Evolutionary conservation across 1,284 basidiomycete genomes (phyloP).

Genomic region (Pseudomicrostroma phylloplanum): DNA sequence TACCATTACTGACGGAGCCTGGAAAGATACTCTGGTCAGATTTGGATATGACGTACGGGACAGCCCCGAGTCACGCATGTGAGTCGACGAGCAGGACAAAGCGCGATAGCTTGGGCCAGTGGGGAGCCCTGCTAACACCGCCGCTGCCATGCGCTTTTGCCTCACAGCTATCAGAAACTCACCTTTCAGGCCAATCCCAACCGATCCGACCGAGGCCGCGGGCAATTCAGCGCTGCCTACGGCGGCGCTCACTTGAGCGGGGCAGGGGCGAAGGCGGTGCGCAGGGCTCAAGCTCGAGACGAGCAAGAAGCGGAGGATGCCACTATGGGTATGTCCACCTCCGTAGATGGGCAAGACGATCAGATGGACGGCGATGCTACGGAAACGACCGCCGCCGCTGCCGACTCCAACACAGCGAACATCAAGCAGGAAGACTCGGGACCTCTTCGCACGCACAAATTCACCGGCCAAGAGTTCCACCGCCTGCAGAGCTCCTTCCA

Average conservation of each 20-base stretch:
- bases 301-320: constrained; percentile 9
- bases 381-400: background rate
- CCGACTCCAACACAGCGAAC: background rate
- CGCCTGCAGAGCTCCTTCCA: constrained; percentile 85
- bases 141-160: background rate
- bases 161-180: constrained; percentile 5
- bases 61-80: constrained; percentile 69
- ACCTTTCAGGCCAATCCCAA: background rate
- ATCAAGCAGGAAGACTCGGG: background rate
- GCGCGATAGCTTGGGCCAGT: background rate
- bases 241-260: constrained; percentile 4
- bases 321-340: background rate
- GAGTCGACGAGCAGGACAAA: constrained; percentile 20
- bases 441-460: constrained; percentile 60
- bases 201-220: background rate
- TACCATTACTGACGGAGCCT: constrained; percentile 86
- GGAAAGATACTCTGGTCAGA: constrained; percentile 78
- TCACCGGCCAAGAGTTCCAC: constrained; percentile 73
- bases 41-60: constrained; percentile 83
- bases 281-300: constrained; percentile 1
- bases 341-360: background rate
- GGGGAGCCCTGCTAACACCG: background rate
- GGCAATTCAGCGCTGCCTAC: constrained; percentile 4
- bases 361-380: background rate
- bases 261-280: background rate